phyloP scores from a whole-genome alignment of 352 stramenopile species.

The Thraustotheca clavata region DNA sequence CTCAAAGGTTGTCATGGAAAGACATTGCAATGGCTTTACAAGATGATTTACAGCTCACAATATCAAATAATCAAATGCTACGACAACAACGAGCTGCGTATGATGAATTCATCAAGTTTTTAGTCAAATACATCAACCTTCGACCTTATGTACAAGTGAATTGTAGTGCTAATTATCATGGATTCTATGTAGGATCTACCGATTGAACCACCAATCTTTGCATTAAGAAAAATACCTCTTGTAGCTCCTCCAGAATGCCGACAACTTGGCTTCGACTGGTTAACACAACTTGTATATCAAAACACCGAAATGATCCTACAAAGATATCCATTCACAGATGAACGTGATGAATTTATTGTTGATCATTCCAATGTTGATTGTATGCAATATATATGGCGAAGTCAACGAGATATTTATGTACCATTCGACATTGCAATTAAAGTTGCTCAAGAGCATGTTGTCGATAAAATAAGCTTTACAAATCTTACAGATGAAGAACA shows the following conservation, averaged over 20 bases:
- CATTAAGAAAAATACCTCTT: not conserved
- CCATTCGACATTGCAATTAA: not conserved
- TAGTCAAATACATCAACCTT: not conserved
- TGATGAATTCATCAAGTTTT: not conserved
- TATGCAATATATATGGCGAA: not conserved
- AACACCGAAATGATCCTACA: not conserved
- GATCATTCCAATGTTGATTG: not conserved
- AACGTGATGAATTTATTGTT: not conserved
- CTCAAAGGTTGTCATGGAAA: not conserved
- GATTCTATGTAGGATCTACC: not conserved
- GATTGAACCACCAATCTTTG: not conserved
- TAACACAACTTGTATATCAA: not conserved
- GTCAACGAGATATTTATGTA: not conserved
- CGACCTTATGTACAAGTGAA: not conserved
- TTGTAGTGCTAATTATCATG: not conserved
- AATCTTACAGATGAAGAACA: not conserved
- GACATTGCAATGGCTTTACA: not conserved
- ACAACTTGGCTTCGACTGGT: conserved; percentile 1
- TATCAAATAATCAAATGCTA: not conserved
- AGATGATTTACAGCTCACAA: not conserved
- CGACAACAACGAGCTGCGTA: not conserved
- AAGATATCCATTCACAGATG: not conserved
- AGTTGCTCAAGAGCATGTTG: not conserved
- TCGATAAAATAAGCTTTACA: not conserved
- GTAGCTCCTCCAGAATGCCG: not conserved